Evolutionary conservation across 768 basidiomycete species (phyloP), one percentile per base, ranked within the genome.

Genomic region (Tubosaeta sp.): DNA sequence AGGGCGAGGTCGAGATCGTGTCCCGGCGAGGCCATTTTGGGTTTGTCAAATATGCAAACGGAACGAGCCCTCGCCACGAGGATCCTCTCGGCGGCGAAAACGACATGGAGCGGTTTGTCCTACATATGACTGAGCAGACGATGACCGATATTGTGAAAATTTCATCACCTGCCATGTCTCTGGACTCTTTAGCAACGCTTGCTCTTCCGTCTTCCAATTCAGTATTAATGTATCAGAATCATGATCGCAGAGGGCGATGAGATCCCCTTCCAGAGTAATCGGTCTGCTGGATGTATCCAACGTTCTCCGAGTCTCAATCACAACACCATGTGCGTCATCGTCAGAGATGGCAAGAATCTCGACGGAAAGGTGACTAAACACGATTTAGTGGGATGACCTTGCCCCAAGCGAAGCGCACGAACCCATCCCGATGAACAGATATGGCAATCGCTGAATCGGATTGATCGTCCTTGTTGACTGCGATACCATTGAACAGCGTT

Each of bases 41-140:
- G 82, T 13, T 71, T 65, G 2, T 73, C 70, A 51, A 85, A 87
- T 8, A 84, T 69, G 50, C 79, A 73, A 4, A 86, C 66, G 1
- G 81, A 82, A 11, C 76, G 78, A 8, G 81, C 81, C 32, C 84
- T 73, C 40, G 79, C 79, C 52, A 86, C 78, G 8, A 86, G 71
- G 27, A 84, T 64, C 56, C 71, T 72, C 7, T 73, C 57, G 40
- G 71, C 58, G 0, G 74, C 66, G 50, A 83, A 77, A 4, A 79
- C 59, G 8, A 83, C 74, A 55, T 83, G 79, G 24, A 79, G 66
- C 48, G 78, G 79, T 8, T 71, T 69, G 57, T 84, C 79, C 51
- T 74, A 68, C 75, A 30, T 34, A 29, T 22, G 32, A 25, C 22
- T 52, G 41, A 64, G 55, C 51, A 39, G 19, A 57, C 13, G 31